Evolutionary conservation across 495 filamentous ascomycete species (phyloP).

Genomic region (Xylaria intraflava): DNA sequence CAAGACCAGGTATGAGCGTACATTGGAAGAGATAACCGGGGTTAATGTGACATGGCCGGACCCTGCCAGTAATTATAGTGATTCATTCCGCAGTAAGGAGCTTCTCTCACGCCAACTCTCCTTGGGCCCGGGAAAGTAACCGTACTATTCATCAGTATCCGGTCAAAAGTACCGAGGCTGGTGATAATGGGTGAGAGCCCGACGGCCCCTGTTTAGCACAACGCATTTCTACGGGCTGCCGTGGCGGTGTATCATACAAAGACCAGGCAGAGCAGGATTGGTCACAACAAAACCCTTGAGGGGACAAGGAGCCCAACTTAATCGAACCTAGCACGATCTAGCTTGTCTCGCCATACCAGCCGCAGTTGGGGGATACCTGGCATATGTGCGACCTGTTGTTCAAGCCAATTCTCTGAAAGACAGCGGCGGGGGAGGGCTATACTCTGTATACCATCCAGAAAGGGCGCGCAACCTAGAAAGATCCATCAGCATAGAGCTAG

Average conservation of each 20-base stretch:
- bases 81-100: not conserved
- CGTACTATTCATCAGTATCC: not conserved
- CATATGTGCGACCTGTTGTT: not conserved
- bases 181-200: not conserved
- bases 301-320: not conserved
- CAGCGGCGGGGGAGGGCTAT: not conserved
- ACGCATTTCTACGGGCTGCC: not conserved
- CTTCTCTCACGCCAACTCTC: not conserved
- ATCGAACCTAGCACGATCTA: not conserved
- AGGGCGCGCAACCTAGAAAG: not conserved
- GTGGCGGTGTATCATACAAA: not conserved
- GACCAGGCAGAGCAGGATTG: not conserved
- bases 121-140: not conserved
- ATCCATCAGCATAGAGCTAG: not conserved
- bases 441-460: not conserved
- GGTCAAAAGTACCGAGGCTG: not conserved
- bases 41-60: not conserved
- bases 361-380: not conserved
- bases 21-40: not conserved
- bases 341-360: not conserved
- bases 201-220: not conserved
- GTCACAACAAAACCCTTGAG: not conserved
- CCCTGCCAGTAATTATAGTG: conserved; percentile 5
- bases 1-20: not conserved
- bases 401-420: not conserved